A percentile compares a stretch with the other conserved stretches of the same genome.
phyloP scores from a whole-genome alignment of 2,329 filamentous ascomycete species.

The Fusarium praegraminearum region DNA sequence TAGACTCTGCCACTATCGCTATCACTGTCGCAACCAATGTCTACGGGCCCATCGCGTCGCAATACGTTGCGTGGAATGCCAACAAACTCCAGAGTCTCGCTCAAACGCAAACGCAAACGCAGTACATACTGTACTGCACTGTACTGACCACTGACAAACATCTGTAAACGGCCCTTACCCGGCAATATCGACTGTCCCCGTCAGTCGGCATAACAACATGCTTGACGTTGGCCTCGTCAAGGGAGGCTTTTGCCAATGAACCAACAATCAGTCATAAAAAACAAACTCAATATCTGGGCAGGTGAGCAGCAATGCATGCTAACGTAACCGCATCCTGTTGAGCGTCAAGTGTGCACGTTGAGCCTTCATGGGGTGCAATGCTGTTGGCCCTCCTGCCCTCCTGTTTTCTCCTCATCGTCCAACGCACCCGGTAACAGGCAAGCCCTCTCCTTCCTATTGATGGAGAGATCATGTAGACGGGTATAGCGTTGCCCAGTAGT shows the following conservation, averaged over 20 bases:
- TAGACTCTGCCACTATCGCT: background rate
- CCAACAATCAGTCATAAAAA: slow-evolving; percentile 5
- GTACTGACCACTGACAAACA: too few relatives aligned
- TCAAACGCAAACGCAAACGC: background rate
- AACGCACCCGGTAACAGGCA: slow-evolving; percentile 11
- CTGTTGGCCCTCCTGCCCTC: background rate
- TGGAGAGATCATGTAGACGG: slow-evolving; percentile 3
- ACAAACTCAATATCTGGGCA: slow-evolving; percentile 10
- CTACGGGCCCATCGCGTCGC: background rate
- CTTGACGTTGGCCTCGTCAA: slow-evolving; percentile 26
- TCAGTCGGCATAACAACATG: slow-evolving; percentile 26
- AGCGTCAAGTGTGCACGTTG: background rate
- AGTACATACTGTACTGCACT: too few relatives aligned
- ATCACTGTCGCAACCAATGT: background rate
- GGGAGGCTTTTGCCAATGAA: slow-evolving; percentile 17
- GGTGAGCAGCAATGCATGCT: slow-evolving; percentile 2
- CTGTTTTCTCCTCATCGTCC: background rate
- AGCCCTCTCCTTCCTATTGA: background rate
- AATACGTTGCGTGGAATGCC: slow-evolving; percentile 11
- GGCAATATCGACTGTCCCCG: background rate
- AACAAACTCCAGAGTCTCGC: slow-evolving; percentile 11
- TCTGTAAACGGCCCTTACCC: background rate
- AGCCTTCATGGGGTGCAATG: background rate
- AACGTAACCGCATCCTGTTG: slow-evolving; percentile 14
- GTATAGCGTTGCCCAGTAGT: slow-evolving; percentile 5